Evolutionary conservation across 371 early-diverging fungal genomes (phyloP).

Genomic region (Haplosporangium sp.): DNA sequence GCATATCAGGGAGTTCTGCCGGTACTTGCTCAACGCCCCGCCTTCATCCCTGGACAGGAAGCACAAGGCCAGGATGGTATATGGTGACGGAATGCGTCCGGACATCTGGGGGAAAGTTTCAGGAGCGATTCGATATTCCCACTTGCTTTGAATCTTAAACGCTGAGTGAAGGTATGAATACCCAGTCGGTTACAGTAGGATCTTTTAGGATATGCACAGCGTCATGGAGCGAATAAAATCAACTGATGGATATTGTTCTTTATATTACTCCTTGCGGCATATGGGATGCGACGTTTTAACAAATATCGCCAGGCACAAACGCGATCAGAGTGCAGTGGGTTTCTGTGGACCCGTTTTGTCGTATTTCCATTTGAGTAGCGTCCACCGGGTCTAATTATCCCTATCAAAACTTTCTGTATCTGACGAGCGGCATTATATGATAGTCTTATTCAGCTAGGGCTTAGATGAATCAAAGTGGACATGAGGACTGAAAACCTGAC

Average conservation of each 20-base stretch:
- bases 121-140: slow-evolving; percentile 56
- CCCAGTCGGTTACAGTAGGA: too few species aligned
- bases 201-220: not conserved
- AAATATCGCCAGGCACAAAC: slow-evolving; percentile 20
- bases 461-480: slow-evolving; percentile 31
- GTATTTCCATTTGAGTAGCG: not conserved
- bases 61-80: slow-evolving; percentile 62
- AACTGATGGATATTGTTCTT: too few species aligned
- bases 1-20: slow-evolving; percentile 77
- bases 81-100: slow-evolving; percentile 79
- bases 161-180: slow-evolving; percentile 44
- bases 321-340: slow-evolving; percentile 64
- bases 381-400: not conserved
- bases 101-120: slow-evolving; percentile 73
- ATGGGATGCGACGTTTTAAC: slow-evolving; percentile 16
- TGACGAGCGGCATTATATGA: not conserved
- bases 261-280: not conserved
- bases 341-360: slow-evolving; percentile 55
- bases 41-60: slow-evolving; percentile 61
- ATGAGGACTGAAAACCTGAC: slow-evolving; percentile 40
- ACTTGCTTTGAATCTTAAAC: slow-evolving; percentile 44
- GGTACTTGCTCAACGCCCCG: slow-evolving; percentile 71
- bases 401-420: not conserved
- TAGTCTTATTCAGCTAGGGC: slow-evolving; percentile 13
- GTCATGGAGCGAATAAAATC: too few species aligned